Base-by-base conservation (phyloP, 139 green algal genomes). In the Trebouxia sp. region DNA sequence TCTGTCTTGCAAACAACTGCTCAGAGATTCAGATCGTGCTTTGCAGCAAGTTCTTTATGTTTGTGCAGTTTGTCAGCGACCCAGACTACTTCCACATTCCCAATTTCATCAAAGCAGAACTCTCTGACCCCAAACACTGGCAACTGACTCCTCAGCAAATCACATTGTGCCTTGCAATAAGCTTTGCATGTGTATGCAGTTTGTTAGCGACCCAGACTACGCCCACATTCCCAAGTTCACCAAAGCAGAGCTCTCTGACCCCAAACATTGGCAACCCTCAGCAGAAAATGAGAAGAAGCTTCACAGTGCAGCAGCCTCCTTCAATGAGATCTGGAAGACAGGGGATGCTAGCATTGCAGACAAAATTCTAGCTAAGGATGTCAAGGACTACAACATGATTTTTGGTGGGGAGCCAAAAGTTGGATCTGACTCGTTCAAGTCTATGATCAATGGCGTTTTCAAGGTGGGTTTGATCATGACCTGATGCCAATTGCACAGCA, bases 281-380 rank as follows among this genome's bases (percentile, higher is more conserved):
- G 58, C 58, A 41, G 58, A 69, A 9, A 69, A 69, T 30, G 41
- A 28, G 30, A 69, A 69, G 58, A 69, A 41, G 30, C 58, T 69
- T 28, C 30, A 41, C 11, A 17, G 30, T 41, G 58, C 58, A 41
- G 66, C 66, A 37, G 66, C 41, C 20, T 30, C 45, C 24, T 78
- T 78, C 70, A 78, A 62, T 37, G 42, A 78, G 26, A 65, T 78
- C 43, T 78, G 70, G 70, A 78, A 42, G n/a, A 65, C 70, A 41
- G 70, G 70, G 10, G 70, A 78, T 78, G n/a, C 42, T n/a, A 56
- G 70, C 42, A 39, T 51, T 45, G 70, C 42, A 56, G n/a, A 42
- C 70, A 58, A 62, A n/a, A 78, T 78, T 3, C 42, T 78, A 20
- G 42, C 39, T 0, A 51, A 78, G 70, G 70, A 78, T 56, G 41